Conservation (phyloP, 225 moss, liverwort and hornwort species). For the Sphagnum contortum region DNA sequence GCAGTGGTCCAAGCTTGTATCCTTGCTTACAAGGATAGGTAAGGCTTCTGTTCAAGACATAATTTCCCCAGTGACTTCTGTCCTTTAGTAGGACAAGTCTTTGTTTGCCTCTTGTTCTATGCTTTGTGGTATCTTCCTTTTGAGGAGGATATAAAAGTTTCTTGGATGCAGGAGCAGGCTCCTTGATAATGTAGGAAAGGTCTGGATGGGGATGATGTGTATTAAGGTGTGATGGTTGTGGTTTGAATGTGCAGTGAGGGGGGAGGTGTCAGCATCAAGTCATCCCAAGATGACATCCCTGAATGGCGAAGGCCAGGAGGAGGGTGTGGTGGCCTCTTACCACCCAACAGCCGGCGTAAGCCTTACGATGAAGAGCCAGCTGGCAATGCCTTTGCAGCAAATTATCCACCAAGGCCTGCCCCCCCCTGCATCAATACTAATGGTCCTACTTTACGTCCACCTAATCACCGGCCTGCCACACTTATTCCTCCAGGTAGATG, state of each 20-base stretch:
- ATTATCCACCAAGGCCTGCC: constrained; percentile 89
- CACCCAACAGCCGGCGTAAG: constrained; percentile 60
- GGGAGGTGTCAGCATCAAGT: constrained; percentile 55
- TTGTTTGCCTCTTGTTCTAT: too few species aligned
- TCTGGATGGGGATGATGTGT: too few species aligned
- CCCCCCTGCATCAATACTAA: too few species aligned
- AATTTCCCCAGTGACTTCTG: too few species aligned
- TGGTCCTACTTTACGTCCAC: constrained; percentile 42
- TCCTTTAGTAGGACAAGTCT: too few species aligned
- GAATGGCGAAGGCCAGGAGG: constrained; percentile 93
- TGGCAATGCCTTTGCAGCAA: constrained; percentile 83
- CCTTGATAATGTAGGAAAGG: neutral
- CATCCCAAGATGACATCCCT: constrained; percentile 80
- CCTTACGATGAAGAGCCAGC: constrained; percentile 84
- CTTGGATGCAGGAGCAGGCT: neutral
- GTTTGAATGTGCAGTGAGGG: constrained; percentile 62
- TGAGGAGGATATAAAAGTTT: neutral
- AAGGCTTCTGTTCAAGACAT: too few species aligned
- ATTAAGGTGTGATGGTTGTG: neutral
- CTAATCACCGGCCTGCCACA: constrained; percentile 4
- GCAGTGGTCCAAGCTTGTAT: too few species aligned
- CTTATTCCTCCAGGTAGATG: constrained; percentile 57
- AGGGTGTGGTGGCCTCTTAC: constrained; percentile 40
- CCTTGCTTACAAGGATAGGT: too few species aligned
- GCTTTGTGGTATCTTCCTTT: too few species aligned